These are phyloP conservation scores for Aspergillus sp. DNA, from an alignment of 2,329 filamentous ascomycete species.

Conservation along the genomic window DNA sequence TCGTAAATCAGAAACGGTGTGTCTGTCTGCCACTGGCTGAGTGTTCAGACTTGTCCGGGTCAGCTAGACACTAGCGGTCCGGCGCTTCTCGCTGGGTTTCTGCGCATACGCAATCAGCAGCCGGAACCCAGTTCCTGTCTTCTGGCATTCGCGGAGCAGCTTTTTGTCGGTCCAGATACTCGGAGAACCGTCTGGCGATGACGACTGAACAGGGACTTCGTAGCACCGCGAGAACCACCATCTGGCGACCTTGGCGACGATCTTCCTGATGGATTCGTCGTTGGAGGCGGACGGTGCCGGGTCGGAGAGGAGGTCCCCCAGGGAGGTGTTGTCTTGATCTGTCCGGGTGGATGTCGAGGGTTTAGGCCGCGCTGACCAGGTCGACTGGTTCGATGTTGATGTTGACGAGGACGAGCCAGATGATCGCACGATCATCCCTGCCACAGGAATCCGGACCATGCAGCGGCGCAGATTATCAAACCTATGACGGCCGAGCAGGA, in stretches of 20 bases:
- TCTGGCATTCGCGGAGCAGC: constrained; percentile 75
- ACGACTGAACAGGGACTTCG: constrained; percentile 57
- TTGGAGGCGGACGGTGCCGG: constrained; percentile 58
- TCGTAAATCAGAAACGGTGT: no score
- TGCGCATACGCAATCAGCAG: constrained; percentile 86
- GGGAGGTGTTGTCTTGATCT: constrained; percentile 27
- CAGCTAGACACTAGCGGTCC: constrained; percentile 36
- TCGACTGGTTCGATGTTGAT: constrained; percentile 21
- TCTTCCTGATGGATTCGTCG: constrained; percentile 81
- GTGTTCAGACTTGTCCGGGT: no score
- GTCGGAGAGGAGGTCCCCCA: constrained; percentile 66
- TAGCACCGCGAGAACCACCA: constrained; percentile 98
- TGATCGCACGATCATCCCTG: constrained; percentile 34
- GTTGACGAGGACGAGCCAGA: constrained; percentile 32
- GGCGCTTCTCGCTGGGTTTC: constrained; percentile 51
- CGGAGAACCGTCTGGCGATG: constrained; percentile 37
- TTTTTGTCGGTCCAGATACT: constrained; percentile 73
- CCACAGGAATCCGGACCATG: constrained; percentile 41
- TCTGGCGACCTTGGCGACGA: constrained; percentile 80
- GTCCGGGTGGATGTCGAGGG: constrained; percentile 3
- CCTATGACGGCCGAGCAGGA: constrained; percentile 34
- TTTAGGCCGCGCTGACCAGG: background rate
- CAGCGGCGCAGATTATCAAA: constrained; percentile 42
- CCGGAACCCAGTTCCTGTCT: constrained; percentile 77
- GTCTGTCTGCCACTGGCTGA: no score